These are phyloP conservation scores for Gymnopus androsaceus DNA, from an alignment of 1,284 basidiomycete species.

Conservation along the genomic window DNA sequence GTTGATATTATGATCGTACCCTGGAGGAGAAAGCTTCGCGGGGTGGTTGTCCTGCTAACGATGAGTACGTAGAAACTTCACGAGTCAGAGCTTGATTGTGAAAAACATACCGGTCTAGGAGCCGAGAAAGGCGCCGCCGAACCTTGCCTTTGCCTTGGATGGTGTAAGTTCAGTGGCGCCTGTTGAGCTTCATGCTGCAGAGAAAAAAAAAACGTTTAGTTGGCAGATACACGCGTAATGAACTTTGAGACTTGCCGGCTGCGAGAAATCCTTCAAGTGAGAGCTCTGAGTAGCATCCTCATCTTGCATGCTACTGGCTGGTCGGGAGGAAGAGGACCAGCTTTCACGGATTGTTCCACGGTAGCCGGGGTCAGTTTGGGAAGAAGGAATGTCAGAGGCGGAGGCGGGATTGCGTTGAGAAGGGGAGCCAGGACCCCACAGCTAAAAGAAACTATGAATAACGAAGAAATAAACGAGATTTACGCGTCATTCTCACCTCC, in stretches of 20 bases:
- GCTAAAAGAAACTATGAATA: constrained; percentile 39
- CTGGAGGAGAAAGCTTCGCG: constrained; percentile 53
- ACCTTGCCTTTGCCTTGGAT: constrained; percentile 53
- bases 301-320: constrained; percentile 63
- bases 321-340: constrained; percentile 55
- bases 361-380: constrained; percentile 49
- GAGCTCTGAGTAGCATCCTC: constrained; percentile 48
- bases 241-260: constrained; percentile 39
- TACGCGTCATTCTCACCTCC: constrained; percentile 53
- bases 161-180: constrained; percentile 42
- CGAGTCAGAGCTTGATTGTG: constrained; percentile 19
- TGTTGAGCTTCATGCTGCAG: constrained; percentile 36
- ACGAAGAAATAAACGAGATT: constrained; percentile 9
- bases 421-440: constrained; percentile 56
- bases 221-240: constrained; percentile 5
- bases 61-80: constrained; percentile 23
- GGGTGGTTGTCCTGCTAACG: constrained; percentile 51
- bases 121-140: constrained; percentile 40
- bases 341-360: constrained; percentile 50
- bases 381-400: constrained; percentile 57
- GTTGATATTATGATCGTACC: constrained; percentile 47
- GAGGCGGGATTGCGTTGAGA: constrained; percentile 63
- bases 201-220: constrained; percentile 19
- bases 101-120: constrained; percentile 42
- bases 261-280: constrained; percentile 50